A percentile compares a stretch with the other conserved stretches of the same genome.
These are phyloP conservation scores for Fusarium sarcochroum DNA, from an alignment of 2,329 filamentous ascomycete species.

Conservation along the genomic window DNA sequence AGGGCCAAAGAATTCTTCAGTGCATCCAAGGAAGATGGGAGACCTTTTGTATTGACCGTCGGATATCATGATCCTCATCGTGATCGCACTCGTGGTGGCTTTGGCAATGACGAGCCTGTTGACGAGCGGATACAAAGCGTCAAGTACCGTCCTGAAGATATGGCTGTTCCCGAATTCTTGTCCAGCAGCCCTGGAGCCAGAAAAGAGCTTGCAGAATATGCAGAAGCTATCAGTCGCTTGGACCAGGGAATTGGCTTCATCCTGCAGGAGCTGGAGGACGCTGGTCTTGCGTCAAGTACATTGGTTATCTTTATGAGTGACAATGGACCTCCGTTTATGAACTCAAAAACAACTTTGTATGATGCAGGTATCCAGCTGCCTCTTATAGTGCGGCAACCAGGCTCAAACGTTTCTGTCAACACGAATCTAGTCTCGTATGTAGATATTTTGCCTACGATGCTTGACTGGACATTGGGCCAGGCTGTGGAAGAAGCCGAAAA, in stretches of 20 bases:
- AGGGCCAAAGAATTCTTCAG: background rate
- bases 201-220: constrained; percentile 60
- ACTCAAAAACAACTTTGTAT: constrained; percentile 66
- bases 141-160: constrained; percentile 49
- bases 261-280: constrained; percentile 52
- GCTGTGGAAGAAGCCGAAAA: background rate
- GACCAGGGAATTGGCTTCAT: constrained; percentile 60
- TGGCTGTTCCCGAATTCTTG: constrained; percentile 59
- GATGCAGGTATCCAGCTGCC: constrained; percentile 62
- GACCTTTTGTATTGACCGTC: background rate
- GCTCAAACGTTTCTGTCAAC: constrained; percentile 50
- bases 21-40: background rate
- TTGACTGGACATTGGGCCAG: constrained; percentile 55
- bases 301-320: constrained; percentile 63
- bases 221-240: constrained; percentile 57
- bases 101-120: background rate
- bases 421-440: constrained; percentile 61
- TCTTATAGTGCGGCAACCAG: constrained; percentile 57
- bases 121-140: background rate
- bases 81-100: constrained; percentile 2
- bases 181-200: constrained; percentile 57
- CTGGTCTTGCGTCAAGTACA: constrained; percentile 54
- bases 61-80: constrained; percentile 3
- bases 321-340: constrained; percentile 65
- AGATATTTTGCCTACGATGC: constrained; percentile 61